Percentiles rank a stretch among this genome's conserved stretches.
Evolutionary conservation across 768 basidiomycete genomes (phyloP).

Genomic region (Austroboletus eburneus): DNA sequence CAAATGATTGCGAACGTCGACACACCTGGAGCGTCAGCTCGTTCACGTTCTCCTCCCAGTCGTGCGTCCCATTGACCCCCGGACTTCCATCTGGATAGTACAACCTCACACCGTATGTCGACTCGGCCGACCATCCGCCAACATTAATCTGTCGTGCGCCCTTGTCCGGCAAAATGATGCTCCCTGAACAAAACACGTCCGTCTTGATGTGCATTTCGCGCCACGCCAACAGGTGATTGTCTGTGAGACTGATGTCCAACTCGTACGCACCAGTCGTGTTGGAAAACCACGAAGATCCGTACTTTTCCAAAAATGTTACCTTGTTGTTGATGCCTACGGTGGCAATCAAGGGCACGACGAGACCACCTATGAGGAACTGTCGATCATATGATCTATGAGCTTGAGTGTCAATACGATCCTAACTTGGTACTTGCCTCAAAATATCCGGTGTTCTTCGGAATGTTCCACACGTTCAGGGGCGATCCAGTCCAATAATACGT

Average conservation of each 20-base stretch:
- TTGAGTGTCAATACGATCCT: not conserved
- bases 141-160: conserved; percentile 38
- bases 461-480: conserved; percentile 57
- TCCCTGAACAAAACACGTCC: conserved; percentile 77
- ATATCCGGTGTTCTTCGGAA: conserved; percentile 56
- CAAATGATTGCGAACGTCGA: conserved; percentile 5
- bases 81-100: conserved; percentile 65
- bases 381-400: not conserved
- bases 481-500: conserved; percentile 53
- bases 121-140: conserved; percentile 57
- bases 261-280: conserved; percentile 83
- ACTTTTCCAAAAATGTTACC: conserved; percentile 75
- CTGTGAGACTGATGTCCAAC: conserved; percentile 56
- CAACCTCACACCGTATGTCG: conserved; percentile 68
- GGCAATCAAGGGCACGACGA: conserved; percentile 68
- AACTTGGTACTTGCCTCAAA: conserved; percentile 58
- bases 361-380: conserved; percentile 50
- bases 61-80: conserved; percentile 69
- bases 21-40: conserved; percentile 57
- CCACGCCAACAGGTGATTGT: conserved; percentile 50
- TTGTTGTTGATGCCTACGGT: conserved; percentile 81
- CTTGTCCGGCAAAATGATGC: conserved; percentile 71
- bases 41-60: conserved; percentile 72
- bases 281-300: conserved; percentile 52
- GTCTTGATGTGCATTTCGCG: conserved; percentile 72